A percentile compares a stretch with the other conserved stretches of the same genome.
Conservation (phyloP, 1,284 basidiomycete species). For the Ustilago xerochloae region DNA sequence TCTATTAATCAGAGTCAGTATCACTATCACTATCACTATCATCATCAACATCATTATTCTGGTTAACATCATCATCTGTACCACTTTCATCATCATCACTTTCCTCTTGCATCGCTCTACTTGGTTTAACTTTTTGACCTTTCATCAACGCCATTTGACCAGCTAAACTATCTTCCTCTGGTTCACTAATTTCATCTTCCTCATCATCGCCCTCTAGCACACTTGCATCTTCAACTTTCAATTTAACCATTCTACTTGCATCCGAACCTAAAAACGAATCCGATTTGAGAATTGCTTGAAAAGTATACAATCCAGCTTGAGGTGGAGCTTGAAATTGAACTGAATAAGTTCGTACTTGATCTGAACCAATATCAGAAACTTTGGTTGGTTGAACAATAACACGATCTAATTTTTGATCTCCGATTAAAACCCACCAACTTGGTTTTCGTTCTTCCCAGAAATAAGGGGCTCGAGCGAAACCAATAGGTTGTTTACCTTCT, state of each 20-base stretch:
- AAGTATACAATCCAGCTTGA: constrained; percentile 84
- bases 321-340: constrained; percentile 95
- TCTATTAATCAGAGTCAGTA: constrained; percentile 9
- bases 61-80: constrained; percentile 53
- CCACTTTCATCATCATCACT: constrained; percentile 70
- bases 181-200: constrained; percentile 67
- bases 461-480: constrained; percentile 87
- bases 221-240: constrained; percentile 78
- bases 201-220: constrained; percentile 65
- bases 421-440: constrained; percentile 74
- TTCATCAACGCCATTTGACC: constrained; percentile 99
- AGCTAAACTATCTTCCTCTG: constrained; percentile 75
- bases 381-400: constrained; percentile 90
- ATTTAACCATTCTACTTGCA: constrained; percentile 63
- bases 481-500: constrained; percentile 71
- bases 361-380: constrained; percentile 74
- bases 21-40: constrained; percentile 39
- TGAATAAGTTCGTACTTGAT: constrained; percentile 83
- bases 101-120: constrained; percentile 70
- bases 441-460: constrained; percentile 73
- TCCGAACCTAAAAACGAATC: constrained; percentile 90
- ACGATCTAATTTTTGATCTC: constrained; percentile 88
- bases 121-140: constrained; percentile 82
- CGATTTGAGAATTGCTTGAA: constrained; percentile 85
- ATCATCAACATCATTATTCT: constrained; percentile 22